Percentiles rank a stretch among this genome's conserved stretches.
Evolutionary conservation across 73 alveolate species (phyloP).

Genomic region (Paramecium sexaurelia): DNA sequence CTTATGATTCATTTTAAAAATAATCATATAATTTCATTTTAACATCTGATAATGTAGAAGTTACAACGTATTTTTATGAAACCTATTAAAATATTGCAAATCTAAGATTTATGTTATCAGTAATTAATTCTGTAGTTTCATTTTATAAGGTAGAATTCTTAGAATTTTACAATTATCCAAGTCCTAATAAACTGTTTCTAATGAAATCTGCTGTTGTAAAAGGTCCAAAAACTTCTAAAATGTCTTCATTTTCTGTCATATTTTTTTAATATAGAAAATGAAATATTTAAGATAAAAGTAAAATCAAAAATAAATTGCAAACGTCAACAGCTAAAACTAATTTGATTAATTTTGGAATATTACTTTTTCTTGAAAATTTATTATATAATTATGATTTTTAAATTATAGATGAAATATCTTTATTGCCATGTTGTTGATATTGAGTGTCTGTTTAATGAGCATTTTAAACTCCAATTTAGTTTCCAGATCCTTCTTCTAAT

Average conservation of each 20-base stretch:
- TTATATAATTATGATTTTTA: constrained; percentile 3
- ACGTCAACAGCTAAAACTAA: background rate
- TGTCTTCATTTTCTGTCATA: background rate
- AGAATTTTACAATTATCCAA: background rate
- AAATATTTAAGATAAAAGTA: background rate
- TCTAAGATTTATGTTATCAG: background rate
- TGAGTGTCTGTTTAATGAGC: background rate
- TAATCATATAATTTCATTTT: background rate
- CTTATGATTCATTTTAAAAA: background rate
- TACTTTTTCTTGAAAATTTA: background rate
- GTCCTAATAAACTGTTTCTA: background rate
- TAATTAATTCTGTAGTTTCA: background rate
- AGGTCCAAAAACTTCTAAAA: background rate
- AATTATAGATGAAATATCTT: background rate
- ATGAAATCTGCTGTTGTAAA: background rate
- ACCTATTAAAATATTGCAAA: background rate
- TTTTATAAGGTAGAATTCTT: background rate
- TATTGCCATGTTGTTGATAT: background rate
- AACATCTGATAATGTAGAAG: background rate
- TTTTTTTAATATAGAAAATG: background rate
- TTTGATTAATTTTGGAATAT: background rate
- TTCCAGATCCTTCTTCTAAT: background rate
- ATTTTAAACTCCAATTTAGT: background rate
- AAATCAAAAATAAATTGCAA: background rate
- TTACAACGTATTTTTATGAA: background rate